Percentiles rank a stretch among this genome's conserved stretches.
Conservation (phyloP, 2,329 filamentous ascomycete genomes). For the Dryadomyces quercus-mongolicae region DNA sequence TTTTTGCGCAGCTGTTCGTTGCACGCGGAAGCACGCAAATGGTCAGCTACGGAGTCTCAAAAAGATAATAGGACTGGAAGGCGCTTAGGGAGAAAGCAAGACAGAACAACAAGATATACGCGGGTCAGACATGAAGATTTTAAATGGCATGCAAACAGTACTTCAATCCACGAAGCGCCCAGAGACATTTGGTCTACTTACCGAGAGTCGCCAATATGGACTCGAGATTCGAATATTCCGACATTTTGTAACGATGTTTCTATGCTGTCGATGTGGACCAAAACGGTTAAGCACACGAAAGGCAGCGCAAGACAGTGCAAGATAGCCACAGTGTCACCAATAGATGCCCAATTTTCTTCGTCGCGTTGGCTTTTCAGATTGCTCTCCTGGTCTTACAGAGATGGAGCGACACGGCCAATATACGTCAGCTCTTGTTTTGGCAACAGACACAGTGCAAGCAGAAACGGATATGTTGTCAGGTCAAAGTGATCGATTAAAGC, state of each 20-base stretch:
- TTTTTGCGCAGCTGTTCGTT: slow-evolving; percentile 14
- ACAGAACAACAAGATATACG: neutral
- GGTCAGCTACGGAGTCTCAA: slow-evolving; percentile 8
- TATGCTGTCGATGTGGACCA: too few relatives aligned
- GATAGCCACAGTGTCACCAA: too few relatives aligned
- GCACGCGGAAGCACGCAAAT: slow-evolving; percentile 1
- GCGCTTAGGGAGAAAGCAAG: neutral
- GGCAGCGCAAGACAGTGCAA: too few relatives aligned
- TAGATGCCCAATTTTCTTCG: neutral
- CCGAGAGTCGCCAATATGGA: slow-evolving; percentile 16
- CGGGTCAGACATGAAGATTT: neutral
- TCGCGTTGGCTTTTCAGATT: neutral
- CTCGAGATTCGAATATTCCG: slow-evolving; percentile 11
- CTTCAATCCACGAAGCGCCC: neutral
- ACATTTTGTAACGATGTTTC: neutral
- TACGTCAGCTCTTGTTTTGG: neutral
- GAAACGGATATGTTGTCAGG: neutral
- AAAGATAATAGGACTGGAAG: neutral
- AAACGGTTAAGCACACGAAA: too few relatives aligned
- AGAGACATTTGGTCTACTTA: slow-evolving; percentile 7
- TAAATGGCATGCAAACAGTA: slow-evolving; percentile 2
- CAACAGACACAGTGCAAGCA: neutral
- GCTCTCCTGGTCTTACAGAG: slow-evolving; percentile 1
- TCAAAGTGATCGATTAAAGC: neutral
- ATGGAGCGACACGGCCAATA: neutral